Evolutionary conservation across 2,329 filamentous ascomycete species (phyloP).

Genomic region (Emmonsiellopsis sp.): DNA sequence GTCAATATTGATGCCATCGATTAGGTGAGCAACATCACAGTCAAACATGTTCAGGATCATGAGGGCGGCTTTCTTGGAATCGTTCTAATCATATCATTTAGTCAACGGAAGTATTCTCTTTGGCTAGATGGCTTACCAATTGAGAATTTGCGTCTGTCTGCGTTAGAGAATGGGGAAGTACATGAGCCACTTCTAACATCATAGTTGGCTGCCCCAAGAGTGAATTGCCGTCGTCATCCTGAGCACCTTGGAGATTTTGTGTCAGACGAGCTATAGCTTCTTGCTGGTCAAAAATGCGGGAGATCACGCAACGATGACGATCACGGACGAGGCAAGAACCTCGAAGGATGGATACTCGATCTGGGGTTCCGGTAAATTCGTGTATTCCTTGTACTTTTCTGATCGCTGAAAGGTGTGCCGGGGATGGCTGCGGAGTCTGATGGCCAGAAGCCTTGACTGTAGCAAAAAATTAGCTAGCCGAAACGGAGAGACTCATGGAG

Average conservation of each 20-base stretch:
- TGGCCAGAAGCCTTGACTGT: conserved; percentile 10
- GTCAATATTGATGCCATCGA: conserved; percentile 30
- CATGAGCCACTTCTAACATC: conserved; percentile 13
- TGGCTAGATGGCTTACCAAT: conserved; percentile 7
- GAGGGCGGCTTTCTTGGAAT: conserved; percentile 25
- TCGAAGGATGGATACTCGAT: conserved; percentile 11
- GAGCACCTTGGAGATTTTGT: conserved; percentile 5
- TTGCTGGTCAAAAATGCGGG: conserved; percentile 10
- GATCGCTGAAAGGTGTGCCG: conserved; percentile 8
- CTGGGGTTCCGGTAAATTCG: conserved; percentile 7
- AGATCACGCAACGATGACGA: conserved; percentile 14
- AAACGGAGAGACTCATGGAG: neutral
- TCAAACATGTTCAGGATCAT: conserved; percentile 37
- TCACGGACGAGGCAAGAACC: conserved; percentile 12
- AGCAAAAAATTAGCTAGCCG: neutral
- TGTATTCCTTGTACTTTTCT: conserved; percentile 7
- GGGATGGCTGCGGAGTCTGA: conserved; percentile 10
- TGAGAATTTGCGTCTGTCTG: conserved; percentile 4
- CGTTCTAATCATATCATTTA: conserved; percentile 6
- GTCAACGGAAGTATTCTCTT: neutral
- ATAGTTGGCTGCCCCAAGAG: conserved; percentile 7
- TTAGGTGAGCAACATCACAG: conserved; percentile 24
- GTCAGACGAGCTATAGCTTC: conserved; percentile 10
- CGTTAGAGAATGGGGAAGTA: conserved; percentile 16
- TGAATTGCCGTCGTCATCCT: conserved; percentile 12